Evolutionary conservation across 2,329 filamentous ascomycete genomes (phyloP).

Genomic region (Cladosporium sphaerospermum): DNA sequence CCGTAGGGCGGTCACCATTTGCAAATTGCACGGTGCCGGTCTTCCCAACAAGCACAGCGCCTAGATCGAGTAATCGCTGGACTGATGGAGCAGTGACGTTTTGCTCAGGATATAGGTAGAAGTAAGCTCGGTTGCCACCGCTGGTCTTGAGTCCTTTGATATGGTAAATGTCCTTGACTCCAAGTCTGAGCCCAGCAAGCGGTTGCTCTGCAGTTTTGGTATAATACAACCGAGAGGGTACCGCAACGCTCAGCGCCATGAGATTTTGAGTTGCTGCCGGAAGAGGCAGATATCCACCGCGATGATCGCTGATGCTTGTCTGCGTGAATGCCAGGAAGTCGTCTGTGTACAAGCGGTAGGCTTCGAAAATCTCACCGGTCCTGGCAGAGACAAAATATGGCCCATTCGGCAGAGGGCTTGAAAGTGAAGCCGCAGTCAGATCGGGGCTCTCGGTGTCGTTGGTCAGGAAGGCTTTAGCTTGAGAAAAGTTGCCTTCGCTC

Average conservation of each 20-base stretch:
- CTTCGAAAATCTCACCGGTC: conserved; percentile 40
- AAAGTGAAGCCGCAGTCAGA: not conserved
- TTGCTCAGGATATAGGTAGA: conserved; percentile 43
- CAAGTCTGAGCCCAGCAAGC: conserved; percentile 54
- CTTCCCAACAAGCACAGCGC: conserved; percentile 45
- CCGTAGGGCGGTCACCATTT: conserved; percentile 40
- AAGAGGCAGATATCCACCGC: conserved; percentile 36
- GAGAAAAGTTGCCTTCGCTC: too few species aligned
- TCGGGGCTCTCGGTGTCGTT: too few species aligned
- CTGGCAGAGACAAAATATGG: conserved; percentile 42
- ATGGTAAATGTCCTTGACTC: conserved; percentile 56
- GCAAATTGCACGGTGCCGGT: conserved; percentile 40
- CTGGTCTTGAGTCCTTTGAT: conserved; percentile 50
- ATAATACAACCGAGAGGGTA: conserved; percentile 55
- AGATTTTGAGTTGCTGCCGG: conserved; percentile 32
- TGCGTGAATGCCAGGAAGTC: conserved; percentile 38
- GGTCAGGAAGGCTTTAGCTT: too few species aligned
- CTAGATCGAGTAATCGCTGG: conserved; percentile 51
- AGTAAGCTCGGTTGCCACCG: conserved; percentile 52
- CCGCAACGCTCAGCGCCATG: conserved; percentile 35
- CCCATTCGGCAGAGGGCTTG: conserved; percentile 31
- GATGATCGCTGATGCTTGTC: conserved; percentile 27
- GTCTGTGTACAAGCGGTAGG: conserved; percentile 44
- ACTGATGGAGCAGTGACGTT: conserved; percentile 36
- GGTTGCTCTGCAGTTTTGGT: conserved; percentile 46